Evolutionary conservation across 768 basidiomycete genomes (phyloP).

Genomic region (Butyriboletus loyo): DNA sequence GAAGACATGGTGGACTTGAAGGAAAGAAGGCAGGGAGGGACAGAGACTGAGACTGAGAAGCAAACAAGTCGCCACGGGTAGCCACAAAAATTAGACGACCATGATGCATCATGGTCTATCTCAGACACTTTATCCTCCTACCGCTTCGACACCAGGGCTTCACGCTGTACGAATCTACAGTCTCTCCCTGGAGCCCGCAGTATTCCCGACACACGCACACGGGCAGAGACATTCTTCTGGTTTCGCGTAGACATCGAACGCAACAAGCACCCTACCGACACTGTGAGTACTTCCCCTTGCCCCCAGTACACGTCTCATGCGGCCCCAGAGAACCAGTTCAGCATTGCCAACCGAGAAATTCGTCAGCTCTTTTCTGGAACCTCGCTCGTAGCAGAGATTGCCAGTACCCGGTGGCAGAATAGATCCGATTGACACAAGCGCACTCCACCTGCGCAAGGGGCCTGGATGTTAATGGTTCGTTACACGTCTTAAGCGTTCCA

Average conservation of each 20-base stretch:
- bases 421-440: not conserved
- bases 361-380: conserved; percentile 47
- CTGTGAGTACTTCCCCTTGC: conserved; percentile 37
- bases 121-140: conserved; percentile 78
- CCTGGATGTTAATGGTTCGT: not conserved
- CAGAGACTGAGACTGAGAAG: conserved; percentile 6
- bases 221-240: conserved; percentile 68
- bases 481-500: not conserved
- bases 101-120: conserved; percentile 36
- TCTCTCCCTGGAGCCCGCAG: conserved; percentile 32
- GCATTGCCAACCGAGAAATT: conserved; percentile 55
- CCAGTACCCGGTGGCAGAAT: not conserved
- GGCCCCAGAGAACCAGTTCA: conserved; percentile 55
- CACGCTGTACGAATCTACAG: conserved; percentile 47
- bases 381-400: not conserved
- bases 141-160: conserved; percentile 62
- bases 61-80: conserved; percentile 15
- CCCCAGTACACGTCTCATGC: conserved; percentile 9
- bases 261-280: conserved; percentile 53
- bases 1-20: conserved; percentile 34
- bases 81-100: conserved; percentile 13
- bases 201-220: conserved; percentile 58
- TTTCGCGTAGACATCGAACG: conserved; percentile 71
- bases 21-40: conserved; percentile 2
- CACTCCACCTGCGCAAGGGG: not conserved